Evolutionary conservation across 768 basidiomycete genomes (phyloP).

Genomic region (Panellus pusillus): DNA sequence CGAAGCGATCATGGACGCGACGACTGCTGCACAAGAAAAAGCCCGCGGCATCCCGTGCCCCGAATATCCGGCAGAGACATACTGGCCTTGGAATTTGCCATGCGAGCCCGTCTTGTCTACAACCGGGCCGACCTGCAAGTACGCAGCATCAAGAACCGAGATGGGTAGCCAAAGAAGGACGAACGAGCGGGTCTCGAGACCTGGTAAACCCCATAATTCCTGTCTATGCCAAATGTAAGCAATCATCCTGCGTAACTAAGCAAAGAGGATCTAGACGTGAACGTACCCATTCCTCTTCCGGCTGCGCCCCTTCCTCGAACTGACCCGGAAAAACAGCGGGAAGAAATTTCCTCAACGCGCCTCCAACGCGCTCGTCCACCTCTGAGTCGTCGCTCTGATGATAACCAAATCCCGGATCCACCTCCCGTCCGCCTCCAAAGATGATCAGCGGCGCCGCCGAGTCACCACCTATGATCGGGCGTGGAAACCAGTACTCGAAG

Average conservation of each 20-base stretch:
- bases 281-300: conserved; percentile 82
- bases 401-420: conserved; percentile 45
- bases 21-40: conserved; percentile 48
- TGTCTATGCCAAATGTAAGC: conserved; percentile 47
- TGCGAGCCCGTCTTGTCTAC: conserved; percentile 42
- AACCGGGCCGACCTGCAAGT: conserved; percentile 61
- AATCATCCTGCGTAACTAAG: background rate
- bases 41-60: conserved; percentile 84
- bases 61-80: conserved; percentile 68
- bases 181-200: conserved; percentile 64
- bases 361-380: conserved; percentile 48
- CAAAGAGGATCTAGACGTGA: too few relatives aligned
- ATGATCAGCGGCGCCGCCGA: conserved; percentile 62
- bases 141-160: background rate
- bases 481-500: conserved; percentile 83
- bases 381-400: conserved; percentile 59
- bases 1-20: conserved; percentile 9
- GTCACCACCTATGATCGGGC: conserved; percentile 38
- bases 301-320: conserved; percentile 47
- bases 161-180: conserved; percentile 24
- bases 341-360: conserved; percentile 56
- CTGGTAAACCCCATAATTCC: conserved; percentile 81
- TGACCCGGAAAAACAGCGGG: conserved; percentile 56
- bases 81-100: too few relatives aligned
- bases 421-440: conserved; percentile 67